A percentile compares a stretch with the other conserved stretches of the same genome.
Conservation (phyloP, 768 basidiomycete species). For the Cystobasidiopsis lactophilus region DNA sequence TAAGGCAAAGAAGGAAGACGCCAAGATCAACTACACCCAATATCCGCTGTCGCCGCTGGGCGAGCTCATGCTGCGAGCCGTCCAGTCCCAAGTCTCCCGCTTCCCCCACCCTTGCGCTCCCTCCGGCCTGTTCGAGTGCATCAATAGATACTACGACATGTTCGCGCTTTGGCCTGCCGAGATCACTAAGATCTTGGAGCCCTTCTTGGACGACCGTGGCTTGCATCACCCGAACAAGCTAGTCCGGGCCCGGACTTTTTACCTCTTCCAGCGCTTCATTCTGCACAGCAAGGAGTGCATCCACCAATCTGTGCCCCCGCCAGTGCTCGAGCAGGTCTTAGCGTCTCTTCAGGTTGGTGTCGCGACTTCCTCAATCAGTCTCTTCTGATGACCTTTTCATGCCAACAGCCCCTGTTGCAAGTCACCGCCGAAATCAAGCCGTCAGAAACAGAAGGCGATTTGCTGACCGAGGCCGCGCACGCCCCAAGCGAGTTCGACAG, state of each 20-base stretch:
- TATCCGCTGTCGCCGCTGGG: constrained; percentile 77
- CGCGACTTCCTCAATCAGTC: not conserved
- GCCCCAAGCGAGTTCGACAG: constrained; percentile 54
- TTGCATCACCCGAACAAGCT: constrained; percentile 52
- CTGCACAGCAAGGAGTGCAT: constrained; percentile 60
- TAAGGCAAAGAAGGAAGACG: constrained; percentile 12
- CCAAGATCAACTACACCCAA: constrained; percentile 40
- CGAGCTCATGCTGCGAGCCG: constrained; percentile 62
- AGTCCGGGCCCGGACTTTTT: constrained; percentile 59
- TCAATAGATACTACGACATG: constrained; percentile 81
- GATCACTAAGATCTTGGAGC: constrained; percentile 64
- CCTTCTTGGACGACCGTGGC: constrained; percentile 70
- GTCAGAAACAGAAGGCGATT: constrained; percentile 42
- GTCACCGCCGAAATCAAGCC: constrained; percentile 55
- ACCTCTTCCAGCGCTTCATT: constrained; percentile 82
- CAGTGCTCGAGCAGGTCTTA: constrained; percentile 48
- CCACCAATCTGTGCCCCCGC: constrained; percentile 28
- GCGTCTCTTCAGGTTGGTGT: constrained; percentile 27
- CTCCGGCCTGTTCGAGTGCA: constrained; percentile 81
- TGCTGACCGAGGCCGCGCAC: constrained; percentile 57
- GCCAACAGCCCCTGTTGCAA: constrained; percentile 50
- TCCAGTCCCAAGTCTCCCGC: constrained; percentile 55
- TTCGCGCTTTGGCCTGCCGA: constrained; percentile 82
- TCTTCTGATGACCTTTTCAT: constrained; percentile 11
- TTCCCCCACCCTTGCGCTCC: constrained; percentile 67